Evolutionary conservation across 192 early-diverging fungal species (phyloP), one percentile per base, ranked within the genome.

Genomic region (Cladochytrium replicatum): DNA sequence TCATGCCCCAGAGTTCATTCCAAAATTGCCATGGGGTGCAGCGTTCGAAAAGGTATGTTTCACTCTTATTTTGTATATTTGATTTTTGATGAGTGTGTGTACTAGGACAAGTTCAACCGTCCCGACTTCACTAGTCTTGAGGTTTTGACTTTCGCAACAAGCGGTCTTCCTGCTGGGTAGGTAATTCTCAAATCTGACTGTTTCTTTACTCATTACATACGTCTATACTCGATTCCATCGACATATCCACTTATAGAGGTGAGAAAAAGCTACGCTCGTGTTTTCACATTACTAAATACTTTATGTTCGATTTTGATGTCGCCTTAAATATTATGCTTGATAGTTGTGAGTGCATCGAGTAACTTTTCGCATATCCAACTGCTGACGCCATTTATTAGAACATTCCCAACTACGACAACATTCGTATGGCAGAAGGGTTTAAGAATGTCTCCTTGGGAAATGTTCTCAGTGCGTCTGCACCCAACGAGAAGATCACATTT

Each of bases 381-480:
- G n/a, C n/a, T n/a, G n/a, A n/a, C n/a, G n/a, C n/a, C n/a, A n/a
- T n/a, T n/a, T n/a, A n/a, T n/a, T n/a, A n/a, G 26, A 69, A 69
- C 42, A 69, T 69, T 43, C 67, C 67, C 8, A 69, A 69, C 29
- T 74, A 77, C 37, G 45, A 69, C 7, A 52, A 72, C 39, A 57
- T 76, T 22, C 64, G 68, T 22, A 53, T 55, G 52, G 47, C 19
- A 8, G 42, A 52, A 17, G 77, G 75, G 0, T 76, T 75, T 47
- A 80, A 80, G 52, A 80, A 80, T 41, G 77, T 80, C 11, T 80
- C 77, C 6, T 55, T 80, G 13, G 76, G 69, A 5, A 80, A 80
- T 44, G 63, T 80, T 0, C 37, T 78, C 44, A 70, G 55, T 42
- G 77, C 73, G 0, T 62, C 66, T 19, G 53, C 69, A n/a, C 63